These are phyloP conservation scores for Trichophyton mentagrophytes DNA, from an alignment of 2,329 filamentous ascomycete species.

Conservation along the genomic window DNA sequence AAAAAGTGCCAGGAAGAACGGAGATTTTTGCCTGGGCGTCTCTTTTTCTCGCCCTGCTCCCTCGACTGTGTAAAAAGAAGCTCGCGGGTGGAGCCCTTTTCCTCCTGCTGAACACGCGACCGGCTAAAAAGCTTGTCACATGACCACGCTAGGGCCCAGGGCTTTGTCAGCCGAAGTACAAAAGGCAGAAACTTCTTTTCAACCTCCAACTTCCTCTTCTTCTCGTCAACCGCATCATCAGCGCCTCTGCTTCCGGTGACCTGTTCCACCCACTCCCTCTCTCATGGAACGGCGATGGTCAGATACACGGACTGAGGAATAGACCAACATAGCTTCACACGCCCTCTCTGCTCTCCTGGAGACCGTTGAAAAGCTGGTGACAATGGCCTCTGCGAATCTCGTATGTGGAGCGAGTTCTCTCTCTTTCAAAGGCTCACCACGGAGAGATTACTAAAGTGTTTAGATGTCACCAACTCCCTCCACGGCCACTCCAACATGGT, in stretches of 20 bases:
- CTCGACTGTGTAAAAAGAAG: background rate
- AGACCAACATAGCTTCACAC: background rate
- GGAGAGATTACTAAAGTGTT: conserved; percentile 12
- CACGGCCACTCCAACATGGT: conserved; percentile 55
- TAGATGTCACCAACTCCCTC: conserved; percentile 60
- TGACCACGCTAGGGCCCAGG: background rate
- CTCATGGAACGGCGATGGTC: background rate
- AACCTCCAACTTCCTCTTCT: background rate
- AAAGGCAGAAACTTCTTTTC: conserved; percentile 6
- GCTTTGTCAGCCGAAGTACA: conserved; percentile 7
- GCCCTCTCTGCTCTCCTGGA: background rate
- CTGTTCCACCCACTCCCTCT: background rate
- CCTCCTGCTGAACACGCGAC: background rate
- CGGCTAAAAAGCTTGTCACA: background rate
- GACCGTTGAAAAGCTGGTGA: conserved; percentile 10
- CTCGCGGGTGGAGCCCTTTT: background rate
- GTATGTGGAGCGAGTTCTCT: conserved; percentile 28
- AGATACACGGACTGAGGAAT: background rate
- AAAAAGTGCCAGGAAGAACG: background rate
- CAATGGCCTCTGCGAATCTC: conserved; percentile 31
- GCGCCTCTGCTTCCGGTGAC: background rate
- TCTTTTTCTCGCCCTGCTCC: background rate
- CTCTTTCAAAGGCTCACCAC: conserved; percentile 16
- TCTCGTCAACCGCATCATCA: background rate
- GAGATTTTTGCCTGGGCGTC: background rate